Evolutionary conservation across 1,284 basidiomycete genomes (phyloP).

Genomic region (Fomitopsis betulina): DNA sequence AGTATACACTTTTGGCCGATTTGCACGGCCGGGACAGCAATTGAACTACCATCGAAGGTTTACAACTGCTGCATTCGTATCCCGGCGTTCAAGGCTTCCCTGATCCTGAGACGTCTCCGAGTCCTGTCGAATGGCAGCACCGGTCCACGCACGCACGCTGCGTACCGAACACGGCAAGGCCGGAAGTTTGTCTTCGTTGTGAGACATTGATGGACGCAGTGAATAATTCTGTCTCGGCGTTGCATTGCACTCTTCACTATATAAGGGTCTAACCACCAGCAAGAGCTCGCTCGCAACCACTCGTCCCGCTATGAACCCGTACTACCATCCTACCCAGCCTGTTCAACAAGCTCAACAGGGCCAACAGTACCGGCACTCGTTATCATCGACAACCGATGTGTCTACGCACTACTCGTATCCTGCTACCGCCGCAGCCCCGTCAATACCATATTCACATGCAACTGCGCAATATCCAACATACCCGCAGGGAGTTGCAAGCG

Average conservation of each 20-base stretch:
- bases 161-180: background rate
- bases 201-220: background rate
- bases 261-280: background rate
- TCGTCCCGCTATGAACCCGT: background rate
- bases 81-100: background rate
- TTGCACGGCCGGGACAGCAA: background rate
- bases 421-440: background rate
- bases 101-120: background rate
- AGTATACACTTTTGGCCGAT: background rate
- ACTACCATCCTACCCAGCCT: background rate
- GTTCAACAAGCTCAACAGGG: background rate
- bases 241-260: background rate
- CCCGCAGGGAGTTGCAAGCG: background rate
- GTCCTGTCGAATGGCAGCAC: background rate
- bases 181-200: background rate
- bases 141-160: background rate
- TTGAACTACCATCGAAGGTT: background rate
- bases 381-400: background rate
- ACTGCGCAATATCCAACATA: background rate
- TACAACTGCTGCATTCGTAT: background rate
- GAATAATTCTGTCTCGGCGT: background rate
- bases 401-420: background rate
- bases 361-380: background rate
- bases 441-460: background rate
- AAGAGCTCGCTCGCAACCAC: background rate